These are phyloP conservation scores for Colletotrichum horii DNA, from an alignment of 2,329 filamentous ascomycete genomes.

Conservation along the genomic window DNA sequence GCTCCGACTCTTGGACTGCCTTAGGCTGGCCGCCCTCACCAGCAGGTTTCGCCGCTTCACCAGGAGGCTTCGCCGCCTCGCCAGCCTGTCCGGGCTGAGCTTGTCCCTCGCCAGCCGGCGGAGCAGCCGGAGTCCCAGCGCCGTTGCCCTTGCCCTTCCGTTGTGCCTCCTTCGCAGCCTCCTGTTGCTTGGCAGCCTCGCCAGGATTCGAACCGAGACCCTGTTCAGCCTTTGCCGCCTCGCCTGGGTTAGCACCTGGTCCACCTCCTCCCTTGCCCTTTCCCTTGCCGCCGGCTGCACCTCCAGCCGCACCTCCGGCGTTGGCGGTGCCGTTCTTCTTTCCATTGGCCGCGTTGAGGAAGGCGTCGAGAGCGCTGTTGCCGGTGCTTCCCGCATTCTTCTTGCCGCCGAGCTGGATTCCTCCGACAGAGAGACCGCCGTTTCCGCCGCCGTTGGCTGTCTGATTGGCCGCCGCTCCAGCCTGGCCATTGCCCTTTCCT, in stretches of 20 bases:
- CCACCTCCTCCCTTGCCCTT: not conserved
- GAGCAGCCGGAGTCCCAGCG: not conserved
- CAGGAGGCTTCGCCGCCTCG: not conserved
- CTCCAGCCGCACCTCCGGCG: not conserved
- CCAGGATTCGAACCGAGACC: not conserved
- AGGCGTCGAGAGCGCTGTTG: slow-evolving; percentile 7
- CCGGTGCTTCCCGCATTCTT: not conserved
- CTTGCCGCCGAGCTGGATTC: not conserved
- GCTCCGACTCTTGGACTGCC: slow-evolving; percentile 11
- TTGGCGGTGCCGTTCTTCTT: slow-evolving; percentile 12
- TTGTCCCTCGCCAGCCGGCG: not conserved
- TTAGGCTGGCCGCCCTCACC: not conserved
- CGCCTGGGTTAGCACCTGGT: not conserved
- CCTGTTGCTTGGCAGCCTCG: not conserved
- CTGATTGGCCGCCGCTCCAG: not conserved
- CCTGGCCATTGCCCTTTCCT: not conserved
- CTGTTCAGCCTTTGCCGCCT: slow-evolving; percentile 3
- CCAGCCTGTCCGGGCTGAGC: not conserved
- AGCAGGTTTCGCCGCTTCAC: not conserved
- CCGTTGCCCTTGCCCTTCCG: not conserved
- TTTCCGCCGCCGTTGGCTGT: not conserved
- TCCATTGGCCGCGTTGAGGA: not conserved
- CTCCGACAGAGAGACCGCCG: slow-evolving; percentile 4
- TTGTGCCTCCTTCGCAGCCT: slow-evolving; percentile 7
- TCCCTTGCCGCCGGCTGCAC: not conserved